Conservation (phyloP, 805 yeast species). For the Priceomyces carsonii region DNA sequence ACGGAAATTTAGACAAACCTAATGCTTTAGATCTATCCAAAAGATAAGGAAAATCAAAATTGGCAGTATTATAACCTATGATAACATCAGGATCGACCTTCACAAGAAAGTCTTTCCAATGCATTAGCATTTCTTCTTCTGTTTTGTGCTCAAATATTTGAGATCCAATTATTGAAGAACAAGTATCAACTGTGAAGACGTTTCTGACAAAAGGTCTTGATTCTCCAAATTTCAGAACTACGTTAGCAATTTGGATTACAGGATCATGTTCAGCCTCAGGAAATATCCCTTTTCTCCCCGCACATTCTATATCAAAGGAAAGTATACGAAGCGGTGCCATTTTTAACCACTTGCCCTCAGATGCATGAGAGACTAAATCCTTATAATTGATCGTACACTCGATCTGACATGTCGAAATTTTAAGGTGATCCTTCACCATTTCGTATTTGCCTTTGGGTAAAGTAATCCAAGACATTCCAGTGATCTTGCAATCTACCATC, state of each 20-base stretch:
- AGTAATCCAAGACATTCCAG: slow-evolving; percentile 97
- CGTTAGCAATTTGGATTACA: slow-evolving; percentile 96
- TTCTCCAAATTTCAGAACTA: slow-evolving; percentile 82
- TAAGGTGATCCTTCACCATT: slow-evolving; percentile 38
- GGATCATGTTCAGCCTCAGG: slow-evolving; percentile 95
- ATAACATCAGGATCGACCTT: slow-evolving; percentile 93
- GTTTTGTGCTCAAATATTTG: slow-evolving; percentile 74
- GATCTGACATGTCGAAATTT: slow-evolving; percentile 78
- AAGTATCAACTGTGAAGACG: slow-evolving; percentile 89
- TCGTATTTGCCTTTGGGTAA: slow-evolving; percentile 74
- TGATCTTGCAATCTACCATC: slow-evolving; percentile 89
- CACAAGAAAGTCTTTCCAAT: slow-evolving; percentile 85
- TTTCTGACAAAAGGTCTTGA: slow-evolving; percentile 88
- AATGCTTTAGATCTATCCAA: slow-evolving; percentile 83
- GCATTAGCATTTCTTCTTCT: slow-evolving; percentile 79
- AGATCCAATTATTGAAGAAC: slow-evolving; percentile 92
- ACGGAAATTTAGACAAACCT: slow-evolving; percentile 69
- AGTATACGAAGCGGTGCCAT: slow-evolving; percentile 92
- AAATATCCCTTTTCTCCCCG: slow-evolving; percentile 94
- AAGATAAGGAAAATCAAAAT: slow-evolving; percentile 93
- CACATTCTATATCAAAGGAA: slow-evolving; percentile 97
- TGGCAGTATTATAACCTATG: slow-evolving; percentile 93
- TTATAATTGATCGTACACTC: slow-evolving; percentile 73
- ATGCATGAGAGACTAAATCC: slow-evolving; percentile 73
- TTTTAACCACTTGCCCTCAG: slow-evolving; percentile 92